Evolutionary conservation across 257 asterid species (phyloP), one percentile per base, ranked within the genome.

Genomic region (Plantago elongata): DNA sequence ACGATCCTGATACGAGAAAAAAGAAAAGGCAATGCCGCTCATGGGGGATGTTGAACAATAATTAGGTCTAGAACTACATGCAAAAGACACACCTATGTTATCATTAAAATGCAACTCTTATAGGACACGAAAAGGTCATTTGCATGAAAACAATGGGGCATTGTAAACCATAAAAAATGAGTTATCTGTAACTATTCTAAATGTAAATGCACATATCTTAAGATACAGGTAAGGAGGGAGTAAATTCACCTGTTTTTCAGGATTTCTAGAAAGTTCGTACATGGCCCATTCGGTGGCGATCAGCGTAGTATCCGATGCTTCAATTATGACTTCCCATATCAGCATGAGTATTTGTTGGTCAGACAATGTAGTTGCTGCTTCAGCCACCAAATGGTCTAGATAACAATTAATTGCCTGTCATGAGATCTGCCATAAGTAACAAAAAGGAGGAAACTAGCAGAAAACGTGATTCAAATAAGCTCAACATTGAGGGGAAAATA

Each of bases 231-330:
- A 65, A 27, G 9, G 61, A 61, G n/a, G 29, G 40, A 13, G 29
- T 38, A 57, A 64, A 51, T 57, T 42, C 13, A 90, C 99, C 97
- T 92, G 99, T 62, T 68, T 77, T 27, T 72, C 75, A 7, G 74
- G 85, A 79, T 83, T 78, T 78, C 78, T 84, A 49, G 95, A 84
- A 44, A 92, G 88, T 72, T 92, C 96, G 58, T 83, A 89, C 83
- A 92, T 83, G 11, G 96, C 95, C 99, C 99, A 92, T 74, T 92
- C 97, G 0, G 95, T 63, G 22, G 82, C 30, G 54, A 86, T 95
- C 60, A 83, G 52, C 3, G 83, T 79, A 37, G 99, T 89, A 61
- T 92, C 99, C 2, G 99, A 84, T 34, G 99, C 54, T 79, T 81
- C 99, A 14, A 89, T 89, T 50, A 92, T 86, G 66, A 68, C 72